A percentile compares a stretch with the other conserved stretches of the same genome.
Evolutionary conservation across 768 basidiomycete species (phyloP).

Genomic region (Kwoniella sp.): DNA sequence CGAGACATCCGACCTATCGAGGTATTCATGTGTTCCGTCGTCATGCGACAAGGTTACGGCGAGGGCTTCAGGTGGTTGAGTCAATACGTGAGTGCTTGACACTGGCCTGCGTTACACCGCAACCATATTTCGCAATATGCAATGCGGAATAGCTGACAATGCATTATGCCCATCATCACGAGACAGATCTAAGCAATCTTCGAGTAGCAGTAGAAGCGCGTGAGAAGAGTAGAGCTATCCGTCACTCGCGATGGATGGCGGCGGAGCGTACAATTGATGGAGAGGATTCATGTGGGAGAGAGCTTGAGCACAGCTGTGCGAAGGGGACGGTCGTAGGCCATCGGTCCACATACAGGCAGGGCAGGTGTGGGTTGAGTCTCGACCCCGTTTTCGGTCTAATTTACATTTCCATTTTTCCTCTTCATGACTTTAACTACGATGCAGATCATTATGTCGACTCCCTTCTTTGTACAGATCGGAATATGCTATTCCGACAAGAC

Average conservation of each 20-base stretch:
- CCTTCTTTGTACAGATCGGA: too few species aligned
- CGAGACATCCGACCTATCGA: conserved; percentile 97
- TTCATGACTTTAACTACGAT: conserved; percentile 19
- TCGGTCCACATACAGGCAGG: too few species aligned
- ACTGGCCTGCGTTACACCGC: too few species aligned
- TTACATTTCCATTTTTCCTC: background rate
- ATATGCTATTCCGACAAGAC: too few species aligned
- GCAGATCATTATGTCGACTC: conserved; percentile 12
- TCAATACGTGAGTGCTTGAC: conserved; percentile 74
- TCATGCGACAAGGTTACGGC: conserved; percentile 96
- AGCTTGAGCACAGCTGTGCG: too few species aligned
- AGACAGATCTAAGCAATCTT: conserved; percentile 1
- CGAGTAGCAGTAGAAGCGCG: background rate
- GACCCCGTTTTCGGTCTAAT: background rate
- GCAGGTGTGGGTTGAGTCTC: background rate
- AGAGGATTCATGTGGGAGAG: too few species aligned
- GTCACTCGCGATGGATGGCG: background rate
- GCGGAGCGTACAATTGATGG: too few species aligned
- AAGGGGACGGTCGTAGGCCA: too few species aligned
- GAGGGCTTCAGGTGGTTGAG: conserved; percentile 99
- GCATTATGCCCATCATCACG: too few species aligned
- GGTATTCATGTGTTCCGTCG: conserved; percentile 99
- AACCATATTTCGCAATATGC: too few species aligned
- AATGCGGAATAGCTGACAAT: too few species aligned
- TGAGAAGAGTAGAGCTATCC: too few species aligned